Base-by-base conservation (phyloP, 176 grass and related monocot species). In the Phyllostachys edulis region DNA sequence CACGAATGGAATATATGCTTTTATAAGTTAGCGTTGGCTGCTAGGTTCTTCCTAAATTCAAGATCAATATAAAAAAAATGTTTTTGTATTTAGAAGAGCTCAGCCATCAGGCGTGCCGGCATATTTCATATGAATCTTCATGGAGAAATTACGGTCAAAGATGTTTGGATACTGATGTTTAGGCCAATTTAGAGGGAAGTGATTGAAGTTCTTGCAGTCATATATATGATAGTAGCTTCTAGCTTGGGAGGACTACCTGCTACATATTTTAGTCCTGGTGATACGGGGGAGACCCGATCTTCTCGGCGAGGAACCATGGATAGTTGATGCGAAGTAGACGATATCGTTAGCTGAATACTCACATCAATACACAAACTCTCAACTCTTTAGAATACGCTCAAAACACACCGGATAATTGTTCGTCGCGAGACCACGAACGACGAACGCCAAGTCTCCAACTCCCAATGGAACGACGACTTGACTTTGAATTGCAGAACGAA, bases 21-120 rank as follows among this genome's bases (percentile, higher is more conserved):
- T 23, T 83, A 66, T 82, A n/a, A 40, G 39, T 34, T 82, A 27
- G 18, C 57, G 1, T 61, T 51, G 66, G 56, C 66, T 45, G 37
- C 18, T 21, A 67, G 69, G 14, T 69, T 75, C 63, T 37, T 87
- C 36, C 69, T 34, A 34, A 34, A 87, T 76, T 69, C 34, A 87
- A 75, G 40, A 82, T 49, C 49, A 29, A 32, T 46, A 76, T 72
- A 16, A 21, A 78, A 52, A 20, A 63, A 34, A 2, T 50, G 55
- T 61, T 26, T 82, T 64, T 57, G 38, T 71, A 72, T 82, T 66
- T 46, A 29, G 27, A 66, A 61, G 59, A 57, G 37, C 39, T 57
- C 17, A 65, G 83, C 78, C 44, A 36, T 54, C 51, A 18, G 51
- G 18, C 51, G 18, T 54, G 27, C 21, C 34, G 16, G 54, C 86